Conservation (phyloP, 345 rosid genomes). For the Schrenkiella parvula region DNA sequence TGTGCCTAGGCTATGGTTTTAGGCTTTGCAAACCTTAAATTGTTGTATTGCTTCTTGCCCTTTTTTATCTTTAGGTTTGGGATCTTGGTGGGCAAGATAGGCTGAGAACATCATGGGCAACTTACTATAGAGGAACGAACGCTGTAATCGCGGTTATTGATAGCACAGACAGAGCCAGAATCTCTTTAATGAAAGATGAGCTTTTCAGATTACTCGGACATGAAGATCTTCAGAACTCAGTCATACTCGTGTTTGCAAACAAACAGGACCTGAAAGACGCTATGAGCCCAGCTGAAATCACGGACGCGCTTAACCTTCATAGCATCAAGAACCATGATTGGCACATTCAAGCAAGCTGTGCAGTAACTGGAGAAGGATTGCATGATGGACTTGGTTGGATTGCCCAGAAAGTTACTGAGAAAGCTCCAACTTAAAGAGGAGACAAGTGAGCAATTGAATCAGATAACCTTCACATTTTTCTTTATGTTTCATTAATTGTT, state of each 20-base stretch:
- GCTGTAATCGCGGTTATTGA: constrained; percentile 81
- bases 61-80: constrained; percentile 58
- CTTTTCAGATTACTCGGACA: constrained; percentile 71
- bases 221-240: constrained; percentile 66
- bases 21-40: background rate
- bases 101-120: constrained; percentile 88
- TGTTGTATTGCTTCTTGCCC: background rate
- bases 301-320: constrained; percentile 83
- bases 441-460: background rate
- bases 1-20: background rate
- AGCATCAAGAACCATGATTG: constrained; percentile 90
- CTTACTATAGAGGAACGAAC: constrained; percentile 89
- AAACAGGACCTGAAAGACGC: constrained; percentile 92
- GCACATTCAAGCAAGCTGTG: constrained; percentile 95
- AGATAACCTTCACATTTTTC: background rate
- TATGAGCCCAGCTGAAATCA: constrained; percentile 82
- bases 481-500: background rate
- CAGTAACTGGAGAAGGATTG: constrained; percentile 80
- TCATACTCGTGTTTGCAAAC: constrained; percentile 80
- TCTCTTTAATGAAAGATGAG: constrained; percentile 80
- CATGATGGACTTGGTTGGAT: constrained; percentile 92
- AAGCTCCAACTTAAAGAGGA: constrained; percentile 42
- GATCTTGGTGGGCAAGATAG: constrained; percentile 96
- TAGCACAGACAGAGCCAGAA: constrained; percentile 85
- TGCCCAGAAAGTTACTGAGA: constrained; percentile 80